Conservation (phyloP, 345 rosid genomes). For the Aethionema arabicum region DNA sequence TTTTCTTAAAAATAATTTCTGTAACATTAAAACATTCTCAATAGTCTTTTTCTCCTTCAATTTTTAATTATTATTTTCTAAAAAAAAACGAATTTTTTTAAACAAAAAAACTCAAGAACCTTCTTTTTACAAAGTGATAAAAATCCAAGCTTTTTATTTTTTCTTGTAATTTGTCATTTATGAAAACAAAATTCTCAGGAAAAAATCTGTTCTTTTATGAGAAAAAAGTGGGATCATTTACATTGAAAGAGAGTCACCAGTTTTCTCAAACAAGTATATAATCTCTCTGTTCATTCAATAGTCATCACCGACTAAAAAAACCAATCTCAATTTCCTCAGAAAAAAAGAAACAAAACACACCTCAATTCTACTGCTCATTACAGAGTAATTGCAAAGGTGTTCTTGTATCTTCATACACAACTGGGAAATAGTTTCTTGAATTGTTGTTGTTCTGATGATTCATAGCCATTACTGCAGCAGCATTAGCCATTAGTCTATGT, state of each 20-base stretch:
- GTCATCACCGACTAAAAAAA: constrained; percentile 13
- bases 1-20: too few species aligned
- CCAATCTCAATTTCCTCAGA: constrained; percentile 10
- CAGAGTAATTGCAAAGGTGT: constrained; percentile 62
- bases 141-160: not conserved
- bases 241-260: too few species aligned
- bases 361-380: constrained; percentile 42
- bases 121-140: too few species aligned
- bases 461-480: constrained; percentile 42
- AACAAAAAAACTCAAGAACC: too few species aligned
- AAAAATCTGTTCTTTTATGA: not conserved
- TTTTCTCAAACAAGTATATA: not conserved
- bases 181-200: not conserved
- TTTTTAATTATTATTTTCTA: too few species aligned
- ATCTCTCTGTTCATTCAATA: constrained; percentile 7
- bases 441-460: constrained; percentile 14
- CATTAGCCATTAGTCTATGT: constrained; percentile 40
- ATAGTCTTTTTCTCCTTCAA: too few species aligned
- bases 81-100: too few species aligned
- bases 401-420: constrained; percentile 39
- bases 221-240: constrained; percentile 8
- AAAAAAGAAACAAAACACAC: constrained; percentile 15
- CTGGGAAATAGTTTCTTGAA: constrained; percentile 49
- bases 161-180: not conserved
- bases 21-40: too few species aligned